Base-by-base conservation (phyloP, 192 early-diverging fungal species). In the Gryganskiella cystojenkinii region DNA sequence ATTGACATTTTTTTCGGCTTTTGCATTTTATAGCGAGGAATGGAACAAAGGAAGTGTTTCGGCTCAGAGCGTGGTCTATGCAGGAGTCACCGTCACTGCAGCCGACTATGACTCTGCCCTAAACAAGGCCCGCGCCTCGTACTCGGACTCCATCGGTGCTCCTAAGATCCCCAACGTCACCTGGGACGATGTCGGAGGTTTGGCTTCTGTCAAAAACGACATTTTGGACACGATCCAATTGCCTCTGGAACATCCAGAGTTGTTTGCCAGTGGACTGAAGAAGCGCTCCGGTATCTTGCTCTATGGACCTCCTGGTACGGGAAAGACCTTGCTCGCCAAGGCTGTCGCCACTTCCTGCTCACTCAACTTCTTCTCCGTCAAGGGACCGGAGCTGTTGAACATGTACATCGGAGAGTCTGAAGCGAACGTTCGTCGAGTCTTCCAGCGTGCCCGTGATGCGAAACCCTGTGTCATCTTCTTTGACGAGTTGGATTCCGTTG, bases 321-420 rank as follows among this genome's bases (percentile, higher is more conserved):
- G 98, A 47, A 99, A 99, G 71, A 99, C 98, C 5, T 81, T 99
- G 43, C 88, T 99, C 22, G 98, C 98, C 34, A 99, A 99, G 82
- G 98, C 98, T 2, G 94, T 99, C 61, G 98, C 98, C 0, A 99
- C 98, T 19, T 96, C 94, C 3, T 97, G 98, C 80, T 92, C 93
- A 7, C 90, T 99, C 35, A 99, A 99, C 83, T 99, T 99, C 69
- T 92, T 99, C 64, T 96, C 94, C 25, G 96, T 99, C 61, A 99
- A 99, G 82, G 98, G 98, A 1, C 98, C 98, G 5, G 97, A 99
- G 64, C 82, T 99, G 25, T 83, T 98, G n/a, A 98, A 96, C 82
- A 96, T 98, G 90, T 99, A 99, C 72, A 96, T 99, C 80, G 98
- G 98, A 67, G 98, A 99, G 81, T 96, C 95, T 30, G 98, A 99